Base-by-base conservation (phyloP, 2,329 filamentous ascomycete species). In the Aureobasidium namibiae region DNA sequence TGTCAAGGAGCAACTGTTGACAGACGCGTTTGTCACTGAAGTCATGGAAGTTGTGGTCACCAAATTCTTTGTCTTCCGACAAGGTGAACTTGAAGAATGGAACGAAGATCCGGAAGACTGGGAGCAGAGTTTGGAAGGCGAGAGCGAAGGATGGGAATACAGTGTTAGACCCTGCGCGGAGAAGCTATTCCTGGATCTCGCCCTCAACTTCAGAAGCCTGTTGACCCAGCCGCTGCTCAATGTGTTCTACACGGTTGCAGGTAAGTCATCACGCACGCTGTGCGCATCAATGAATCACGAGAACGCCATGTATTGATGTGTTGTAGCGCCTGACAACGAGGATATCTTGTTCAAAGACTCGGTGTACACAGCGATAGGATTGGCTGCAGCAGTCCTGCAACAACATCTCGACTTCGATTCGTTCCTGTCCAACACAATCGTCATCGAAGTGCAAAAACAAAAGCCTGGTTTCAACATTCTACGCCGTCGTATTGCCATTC, bases 91-190 rank as follows among this genome's bases (percentile, higher is more conserved):
- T 1, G 85, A 90, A 62, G 88, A 90, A 60, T 99, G 94, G 94
- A 88, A 95, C 69, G 88, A 95, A 68, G 91, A 96, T 60, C 90
- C 92, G 0, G 90, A 99, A 71, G 91, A 95, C 57, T 99, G 94
- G 92, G 92, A 96, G 72, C 86, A 89, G 64, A 85, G 87, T 67
- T 91, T 96, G 75, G 90, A 95, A 67, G 58, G 61, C n/a, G 84
- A 89, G 61, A 86, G 88, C 36, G 89, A 90, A 65, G 89, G 88
- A 1, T 97, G 89, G 81, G 91, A 97, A 68, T 96, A 92, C 76
- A 89, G 92, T 61, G 87, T 97, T 56, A 85, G 92, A 33, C 90
- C 92, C 2, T 97, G 92, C 69, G 87, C 94, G 0, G 94, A 99
- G 73, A 95, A 92, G 72, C 80, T 99, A 14, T 96, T 97, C 73